Conservation (phyloP, 140 eudicot species). For the Anethum foeniculum region DNA sequence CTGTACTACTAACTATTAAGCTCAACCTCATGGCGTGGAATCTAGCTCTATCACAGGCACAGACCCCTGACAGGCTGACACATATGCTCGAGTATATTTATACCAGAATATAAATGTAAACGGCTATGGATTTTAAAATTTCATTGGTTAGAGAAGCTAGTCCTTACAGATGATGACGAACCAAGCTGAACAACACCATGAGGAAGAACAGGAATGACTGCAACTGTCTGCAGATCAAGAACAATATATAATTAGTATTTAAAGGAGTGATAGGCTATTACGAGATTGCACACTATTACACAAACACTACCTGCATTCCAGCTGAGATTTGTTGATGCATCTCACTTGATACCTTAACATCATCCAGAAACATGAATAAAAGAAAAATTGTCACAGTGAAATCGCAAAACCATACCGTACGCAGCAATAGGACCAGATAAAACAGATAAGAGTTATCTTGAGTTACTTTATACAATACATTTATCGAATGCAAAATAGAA, state of each 20-base stretch:
- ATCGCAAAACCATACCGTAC: not conserved
- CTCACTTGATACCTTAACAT: slow-evolving; percentile 63
- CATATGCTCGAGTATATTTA: not conserved
- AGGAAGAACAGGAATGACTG: slow-evolving; percentile 80
- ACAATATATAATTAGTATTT: not conserved
- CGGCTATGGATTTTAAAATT: not conserved
- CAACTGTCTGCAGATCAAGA: slow-evolving; percentile 63
- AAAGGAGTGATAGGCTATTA: slow-evolving; percentile 14
- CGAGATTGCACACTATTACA: not conserved
- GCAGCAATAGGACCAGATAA: not conserved
- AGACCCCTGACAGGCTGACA: not conserved
- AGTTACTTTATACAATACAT: not conserved
- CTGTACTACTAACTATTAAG: not conserved
- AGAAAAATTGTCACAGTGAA: not conserved
- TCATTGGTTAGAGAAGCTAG: slow-evolving; percentile 9
- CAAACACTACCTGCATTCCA: slow-evolving; percentile 60
- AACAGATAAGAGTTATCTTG: not conserved
- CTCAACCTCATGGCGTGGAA: not conserved
- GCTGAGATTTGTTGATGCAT: slow-evolving; percentile 60
- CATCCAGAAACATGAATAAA: slow-evolving; percentile 7
- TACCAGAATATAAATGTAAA: not conserved
- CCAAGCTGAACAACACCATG: slow-evolving; percentile 98
- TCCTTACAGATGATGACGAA: slow-evolving; percentile 61
- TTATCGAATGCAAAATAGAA: not conserved
- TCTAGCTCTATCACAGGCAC: not conserved